These are phyloP conservation scores for Calocera viscosa DNA, from an alignment of 768 basidiomycete species.

Conservation along the genomic window DNA sequence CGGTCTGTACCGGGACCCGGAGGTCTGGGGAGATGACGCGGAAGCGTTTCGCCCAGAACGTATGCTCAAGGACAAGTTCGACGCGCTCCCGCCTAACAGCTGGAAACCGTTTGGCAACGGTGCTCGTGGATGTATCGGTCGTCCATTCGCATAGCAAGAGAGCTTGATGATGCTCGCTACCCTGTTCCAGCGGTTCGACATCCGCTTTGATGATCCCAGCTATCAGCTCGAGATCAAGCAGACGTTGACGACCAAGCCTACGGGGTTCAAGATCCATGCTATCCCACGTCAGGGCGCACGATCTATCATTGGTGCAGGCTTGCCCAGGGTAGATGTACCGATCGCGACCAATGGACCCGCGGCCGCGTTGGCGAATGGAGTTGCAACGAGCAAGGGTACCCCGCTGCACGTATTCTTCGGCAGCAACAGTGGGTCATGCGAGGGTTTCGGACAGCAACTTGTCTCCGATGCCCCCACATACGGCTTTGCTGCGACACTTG, in stretches of 20 bases:
- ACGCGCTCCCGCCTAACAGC: slow-evolving; percentile 35
- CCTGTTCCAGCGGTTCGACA: slow-evolving; percentile 38
- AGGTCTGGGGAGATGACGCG: slow-evolving; percentile 38
- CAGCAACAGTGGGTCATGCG: slow-evolving; percentile 39
- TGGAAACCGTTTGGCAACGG: slow-evolving; percentile 33
- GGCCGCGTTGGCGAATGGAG: neutral
- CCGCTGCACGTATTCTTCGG: slow-evolving; percentile 34
- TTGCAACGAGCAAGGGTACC: slow-evolving; percentile 14
- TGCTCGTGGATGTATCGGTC: slow-evolving; percentile 27
- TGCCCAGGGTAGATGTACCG: neutral
- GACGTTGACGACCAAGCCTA: slow-evolving; percentile 38
- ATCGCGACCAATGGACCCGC: too few species aligned
- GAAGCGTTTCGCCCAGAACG: slow-evolving; percentile 37
- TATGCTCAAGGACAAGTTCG: slow-evolving; percentile 39
- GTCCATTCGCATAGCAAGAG: slow-evolving; percentile 41
- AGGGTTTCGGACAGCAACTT: slow-evolving; percentile 38
- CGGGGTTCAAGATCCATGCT: slow-evolving; percentile 33
- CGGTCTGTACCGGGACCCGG: slow-evolving; percentile 32
- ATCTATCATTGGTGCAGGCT: slow-evolving; percentile 2
- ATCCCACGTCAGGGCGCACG: slow-evolving; percentile 25
- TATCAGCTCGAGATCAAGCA: slow-evolving; percentile 37
- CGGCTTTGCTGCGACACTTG: slow-evolving; percentile 33
- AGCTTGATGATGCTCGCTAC: slow-evolving; percentile 32
- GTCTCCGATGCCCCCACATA: slow-evolving; percentile 30
- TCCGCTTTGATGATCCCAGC: slow-evolving; percentile 33